Evolutionary conservation across 345 rosid species (phyloP), one percentile per base, ranked within the genome.

Genomic region (Arabis hirsuta): DNA sequence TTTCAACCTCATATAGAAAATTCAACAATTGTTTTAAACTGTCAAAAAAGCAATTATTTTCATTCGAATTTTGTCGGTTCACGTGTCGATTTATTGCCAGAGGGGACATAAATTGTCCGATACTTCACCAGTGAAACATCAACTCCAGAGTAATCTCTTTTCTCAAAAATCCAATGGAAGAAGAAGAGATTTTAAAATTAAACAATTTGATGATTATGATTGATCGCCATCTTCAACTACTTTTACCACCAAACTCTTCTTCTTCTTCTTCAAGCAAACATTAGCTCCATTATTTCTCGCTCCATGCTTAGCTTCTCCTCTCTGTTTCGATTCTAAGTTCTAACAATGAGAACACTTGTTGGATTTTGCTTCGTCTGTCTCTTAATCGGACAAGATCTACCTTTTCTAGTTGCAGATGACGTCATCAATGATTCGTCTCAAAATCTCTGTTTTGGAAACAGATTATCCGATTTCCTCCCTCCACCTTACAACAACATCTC

Each of bases 401-500:
- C 72, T 14, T 72, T 71, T 22, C 29, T 63, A 26, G 66, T 76
- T 7, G 81, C 73, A 34, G 73, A 73, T 38, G 69, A 73, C 39
- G 29, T 13, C 19, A 34, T 42, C 47, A 52, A 34, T 10, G 56
- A 46, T 13, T 41, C 68, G n/a, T 52, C 67, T 6, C 63, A 71
- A 4, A 68, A 56, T 65, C 88, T 88, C 56, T 94, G 98, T 71
- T 79, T 79, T 20, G 68, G 76, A 12, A 80, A 69, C 12, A 86
- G 87, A 53, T 53, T 84, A 60, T 76, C 81, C 8, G 73, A 48
- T 26, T 81, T 91, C 47, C 96, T 91, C 63, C 87, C 95, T 57
- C 97, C 95, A 6, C 97, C 98, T 0, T 91, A 89, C 61, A 81
- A 78, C 48, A 91, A 87, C 59, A 64, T 85, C 61, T 83, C 97